Percentiles rank a stretch among this genome's conserved stretches.
phyloP scores from a whole-genome alignment of 1,284 basidiomycete genomes.

The Ustilago crameri region DNA sequence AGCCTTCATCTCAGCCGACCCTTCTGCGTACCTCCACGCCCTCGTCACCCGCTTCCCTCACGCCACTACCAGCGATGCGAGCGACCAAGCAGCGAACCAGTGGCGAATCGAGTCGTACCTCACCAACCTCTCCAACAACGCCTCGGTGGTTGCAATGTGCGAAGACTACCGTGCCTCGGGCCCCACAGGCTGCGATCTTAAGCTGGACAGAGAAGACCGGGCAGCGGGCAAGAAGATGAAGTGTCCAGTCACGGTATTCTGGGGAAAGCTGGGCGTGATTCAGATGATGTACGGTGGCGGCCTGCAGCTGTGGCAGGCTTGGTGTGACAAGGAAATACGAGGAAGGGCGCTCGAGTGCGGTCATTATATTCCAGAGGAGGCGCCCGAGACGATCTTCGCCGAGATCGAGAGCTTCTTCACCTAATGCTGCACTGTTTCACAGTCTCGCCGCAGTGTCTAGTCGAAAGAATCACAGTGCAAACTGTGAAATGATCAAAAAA shows the following conservation, averaged over 20 bases:
- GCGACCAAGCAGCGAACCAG: too few relatives aligned
- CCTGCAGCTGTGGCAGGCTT: constrained; percentile 64
- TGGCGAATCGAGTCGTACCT: constrained; percentile 22
- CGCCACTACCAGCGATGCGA: neutral
- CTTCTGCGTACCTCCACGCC: constrained; percentile 63
- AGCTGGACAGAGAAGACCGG: constrained; percentile 64
- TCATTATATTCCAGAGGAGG: constrained; percentile 69
- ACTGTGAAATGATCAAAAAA: too few relatives aligned
- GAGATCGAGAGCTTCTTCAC: constrained; percentile 30
- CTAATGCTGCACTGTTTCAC: constrained; percentile 1
- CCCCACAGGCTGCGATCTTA: constrained; percentile 65
- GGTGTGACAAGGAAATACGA: constrained; percentile 46
- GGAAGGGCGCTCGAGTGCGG: constrained; percentile 63
- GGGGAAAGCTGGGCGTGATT: constrained; percentile 68
- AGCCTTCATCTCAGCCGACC: constrained; percentile 68
- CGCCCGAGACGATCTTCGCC: constrained; percentile 51
- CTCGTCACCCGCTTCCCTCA: constrained; percentile 37
- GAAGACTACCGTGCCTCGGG: constrained; percentile 70
- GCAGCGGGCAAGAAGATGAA: constrained; percentile 58
- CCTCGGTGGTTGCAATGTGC: constrained; percentile 51
- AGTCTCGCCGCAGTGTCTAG: too few relatives aligned
- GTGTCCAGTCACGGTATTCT: constrained; percentile 61
- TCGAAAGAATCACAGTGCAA: too few relatives aligned
- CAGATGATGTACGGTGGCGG: constrained; percentile 56
- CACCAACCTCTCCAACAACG: constrained; percentile 14